phyloP scores from a whole-genome alignment of 805 yeast genomes.

The Yarrowia osloensis region DNA sequence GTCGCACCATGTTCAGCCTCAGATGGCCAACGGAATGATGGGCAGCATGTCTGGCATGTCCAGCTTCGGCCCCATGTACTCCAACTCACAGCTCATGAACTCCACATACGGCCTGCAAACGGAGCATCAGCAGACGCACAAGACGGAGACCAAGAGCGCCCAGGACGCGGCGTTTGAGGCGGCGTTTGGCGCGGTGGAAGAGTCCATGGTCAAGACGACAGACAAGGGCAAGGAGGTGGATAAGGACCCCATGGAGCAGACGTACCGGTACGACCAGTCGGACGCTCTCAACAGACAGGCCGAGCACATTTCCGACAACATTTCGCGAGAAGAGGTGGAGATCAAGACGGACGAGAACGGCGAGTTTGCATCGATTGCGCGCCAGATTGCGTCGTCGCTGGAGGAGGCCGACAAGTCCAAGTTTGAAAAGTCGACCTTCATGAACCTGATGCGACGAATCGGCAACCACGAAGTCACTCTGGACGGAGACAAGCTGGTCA shows the following conservation, averaged over 20 bases:
- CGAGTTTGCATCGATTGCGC: conserved; percentile 26
- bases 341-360: conserved; percentile 35
- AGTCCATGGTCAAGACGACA: conserved; percentile 4
- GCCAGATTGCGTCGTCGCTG: conserved; percentile 23
- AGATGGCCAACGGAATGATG: conserved; percentile 18
- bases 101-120: conserved; percentile 30
- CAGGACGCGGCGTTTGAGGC: conserved; percentile 36
- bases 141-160: conserved; percentile 28
- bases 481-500: conserved; percentile 38
- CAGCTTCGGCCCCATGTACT: conserved; percentile 22
- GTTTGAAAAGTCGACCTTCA: conserved; percentile 37
- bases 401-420: conserved; percentile 32
- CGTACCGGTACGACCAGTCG: background rate
- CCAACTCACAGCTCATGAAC: conserved; percentile 20
- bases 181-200: conserved; percentile 37
- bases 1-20: conserved; percentile 25
- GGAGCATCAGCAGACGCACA: conserved; percentile 37
- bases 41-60: conserved; percentile 2
- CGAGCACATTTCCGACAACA: background rate
- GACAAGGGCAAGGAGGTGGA: conserved; percentile 20
- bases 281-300: conserved; percentile 14
- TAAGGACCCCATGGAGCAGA: conserved; percentile 11
- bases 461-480: conserved; percentile 35
- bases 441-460: conserved; percentile 39
- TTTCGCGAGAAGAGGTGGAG: conserved; percentile 32